Evolutionary conservation across 1,284 basidiomycete species (phyloP).

Genomic region (Ustilago lituana): DNA sequence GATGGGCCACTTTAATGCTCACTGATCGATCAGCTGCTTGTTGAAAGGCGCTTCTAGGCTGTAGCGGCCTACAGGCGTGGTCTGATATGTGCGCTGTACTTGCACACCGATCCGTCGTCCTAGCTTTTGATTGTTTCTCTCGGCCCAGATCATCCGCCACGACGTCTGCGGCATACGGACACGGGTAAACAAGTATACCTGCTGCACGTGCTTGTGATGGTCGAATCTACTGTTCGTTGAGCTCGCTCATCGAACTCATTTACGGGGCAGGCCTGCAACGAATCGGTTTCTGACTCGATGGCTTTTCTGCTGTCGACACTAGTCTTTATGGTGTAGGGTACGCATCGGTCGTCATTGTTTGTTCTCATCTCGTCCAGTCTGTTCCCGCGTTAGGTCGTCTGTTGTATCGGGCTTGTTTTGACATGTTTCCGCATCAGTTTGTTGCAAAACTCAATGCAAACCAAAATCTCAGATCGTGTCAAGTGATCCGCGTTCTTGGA

Average conservation of each 20-base stretch:
- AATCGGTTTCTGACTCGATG: not conserved
- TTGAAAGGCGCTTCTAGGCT: too few species aligned
- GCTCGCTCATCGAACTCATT: not conserved
- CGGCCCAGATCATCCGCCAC: too few species aligned
- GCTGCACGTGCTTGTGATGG: too few species aligned
- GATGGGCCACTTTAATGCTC: constrained; percentile 61
- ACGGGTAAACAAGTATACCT: too few species aligned
- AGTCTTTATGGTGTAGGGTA: not conserved
- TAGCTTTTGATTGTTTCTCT: too few species aligned
- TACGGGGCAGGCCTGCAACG: constrained; percentile 4
- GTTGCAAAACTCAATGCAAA: constrained; percentile 16
- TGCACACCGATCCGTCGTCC: too few species aligned
- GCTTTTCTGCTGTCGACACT: constrained; percentile 3
- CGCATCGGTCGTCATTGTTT: not conserved
- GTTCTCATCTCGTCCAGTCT: constrained; percentile 10
- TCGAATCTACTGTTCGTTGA: too few species aligned
- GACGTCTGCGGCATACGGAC: too few species aligned
- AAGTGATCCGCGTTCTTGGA: too few species aligned
- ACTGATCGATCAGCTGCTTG: constrained; percentile 27
- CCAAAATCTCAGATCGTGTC: too few species aligned
- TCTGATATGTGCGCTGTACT: too few species aligned
- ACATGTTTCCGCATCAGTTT: constrained; percentile 12
- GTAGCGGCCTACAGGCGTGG: too few species aligned
- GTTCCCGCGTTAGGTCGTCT: not conserved
- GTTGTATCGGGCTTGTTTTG: constrained; percentile 9